phyloP scores from a whole-genome alignment of 2,329 filamentous ascomycete species.

The Colletotrichum tropicicola region DNA sequence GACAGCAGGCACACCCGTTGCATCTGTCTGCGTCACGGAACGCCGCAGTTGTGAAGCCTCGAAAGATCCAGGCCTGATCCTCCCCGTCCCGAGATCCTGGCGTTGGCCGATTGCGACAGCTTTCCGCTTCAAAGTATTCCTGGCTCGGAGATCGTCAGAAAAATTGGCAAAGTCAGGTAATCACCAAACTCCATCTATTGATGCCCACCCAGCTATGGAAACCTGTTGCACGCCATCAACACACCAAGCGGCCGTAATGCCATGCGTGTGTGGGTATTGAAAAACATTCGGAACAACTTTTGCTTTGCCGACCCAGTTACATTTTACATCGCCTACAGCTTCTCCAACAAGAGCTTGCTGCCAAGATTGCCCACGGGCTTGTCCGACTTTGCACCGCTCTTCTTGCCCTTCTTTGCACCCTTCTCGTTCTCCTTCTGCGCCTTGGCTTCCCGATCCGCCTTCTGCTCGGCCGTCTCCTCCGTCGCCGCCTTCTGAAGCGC shows the following conservation, averaged over 20 bases:
- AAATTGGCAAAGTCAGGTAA: no score
- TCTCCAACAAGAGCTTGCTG: slow-evolving; percentile 67
- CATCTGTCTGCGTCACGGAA: slow-evolving; percentile 5
- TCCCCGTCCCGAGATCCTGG: background rate
- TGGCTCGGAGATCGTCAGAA: no score
- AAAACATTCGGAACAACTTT: slow-evolving; percentile 24
- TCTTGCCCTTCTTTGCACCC: slow-evolving; percentile 49
- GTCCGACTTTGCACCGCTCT: slow-evolving; percentile 51
- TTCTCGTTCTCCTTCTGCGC: slow-evolving; percentile 51
- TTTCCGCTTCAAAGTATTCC: no score
- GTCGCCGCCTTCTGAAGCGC: slow-evolving; percentile 73
- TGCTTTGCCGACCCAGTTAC: slow-evolving; percentile 14
- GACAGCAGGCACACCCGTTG: slow-evolving; percentile 2
- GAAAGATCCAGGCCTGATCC: background rate
- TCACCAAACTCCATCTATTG: slow-evolving; percentile 20
- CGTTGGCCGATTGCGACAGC: background rate
- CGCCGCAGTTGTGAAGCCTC: background rate
- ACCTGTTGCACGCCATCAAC: slow-evolving; percentile 20
- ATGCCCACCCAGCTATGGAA: slow-evolving; percentile 12
- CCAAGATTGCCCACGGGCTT: slow-evolving; percentile 67
- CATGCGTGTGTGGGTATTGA: slow-evolving; percentile 22
- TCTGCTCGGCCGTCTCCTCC: slow-evolving; percentile 64
- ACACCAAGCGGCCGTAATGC: slow-evolving; percentile 6
- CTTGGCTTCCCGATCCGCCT: slow-evolving; percentile 58
- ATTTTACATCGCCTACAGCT: slow-evolving; percentile 47